phyloP scores from a whole-genome alignment of 2,329 filamentous ascomycete genomes.

The Pestalotiopsis sp. region DNA sequence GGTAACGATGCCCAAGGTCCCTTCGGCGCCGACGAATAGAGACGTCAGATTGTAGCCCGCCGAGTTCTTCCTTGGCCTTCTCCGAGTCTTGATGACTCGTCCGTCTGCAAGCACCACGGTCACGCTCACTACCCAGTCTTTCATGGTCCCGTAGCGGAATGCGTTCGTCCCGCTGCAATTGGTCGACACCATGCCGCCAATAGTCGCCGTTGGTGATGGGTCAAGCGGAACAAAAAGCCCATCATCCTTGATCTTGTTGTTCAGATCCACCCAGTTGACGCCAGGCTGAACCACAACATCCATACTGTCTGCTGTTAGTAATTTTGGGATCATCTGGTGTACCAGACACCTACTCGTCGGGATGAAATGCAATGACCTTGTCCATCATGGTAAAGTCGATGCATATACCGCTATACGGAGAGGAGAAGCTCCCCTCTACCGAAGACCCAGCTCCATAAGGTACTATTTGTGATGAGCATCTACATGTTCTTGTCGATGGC shows the following conservation, averaged over 20 bases:
- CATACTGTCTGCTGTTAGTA: slow-evolving; percentile 43
- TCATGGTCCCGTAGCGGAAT: slow-evolving; percentile 73
- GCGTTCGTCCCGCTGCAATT: slow-evolving; percentile 68
- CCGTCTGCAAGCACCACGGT: slow-evolving; percentile 74
- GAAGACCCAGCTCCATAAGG: slow-evolving; percentile 76
- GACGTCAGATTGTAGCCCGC: slow-evolving; percentile 74
- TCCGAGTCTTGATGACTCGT: slow-evolving; percentile 66
- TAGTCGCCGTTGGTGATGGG: slow-evolving; percentile 62
- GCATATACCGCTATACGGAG: slow-evolving; percentile 68
- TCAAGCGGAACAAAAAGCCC: slow-evolving; percentile 73
- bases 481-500: no score
- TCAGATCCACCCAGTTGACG: slow-evolving; percentile 69
- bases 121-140: slow-evolving; percentile 73
- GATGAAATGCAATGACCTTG: slow-evolving; percentile 63
- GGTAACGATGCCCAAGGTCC: slow-evolving; percentile 71
- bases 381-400: slow-evolving; percentile 74
- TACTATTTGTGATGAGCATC: slow-evolving; percentile 39
- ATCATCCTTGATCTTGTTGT: slow-evolving; percentile 62
- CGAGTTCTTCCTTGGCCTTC: slow-evolving; percentile 68
- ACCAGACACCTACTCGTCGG: slow-evolving; percentile 48
- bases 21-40: slow-evolving; percentile 72
- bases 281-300: slow-evolving; percentile 73
- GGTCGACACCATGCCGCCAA: slow-evolving; percentile 67
- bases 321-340: no score
- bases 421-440: slow-evolving; percentile 72